A percentile compares a stretch with the other conserved stretches of the same genome.
phyloP scores from a whole-genome alignment of 768 basidiomycete genomes.

The Auricularia sp. region DNA sequence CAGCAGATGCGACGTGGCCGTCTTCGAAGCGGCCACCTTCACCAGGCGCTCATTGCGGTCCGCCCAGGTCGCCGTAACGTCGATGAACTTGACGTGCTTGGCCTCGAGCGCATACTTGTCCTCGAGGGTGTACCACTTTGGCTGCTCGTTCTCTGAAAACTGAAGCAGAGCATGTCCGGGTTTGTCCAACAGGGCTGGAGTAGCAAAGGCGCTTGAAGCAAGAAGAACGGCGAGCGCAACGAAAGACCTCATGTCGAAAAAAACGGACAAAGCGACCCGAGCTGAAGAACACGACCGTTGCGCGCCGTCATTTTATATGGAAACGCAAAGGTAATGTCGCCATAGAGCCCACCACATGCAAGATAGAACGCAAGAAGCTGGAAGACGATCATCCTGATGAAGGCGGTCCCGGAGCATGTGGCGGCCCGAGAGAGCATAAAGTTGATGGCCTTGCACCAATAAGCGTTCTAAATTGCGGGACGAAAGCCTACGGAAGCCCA shows the following conservation, averaged over 20 bases:
- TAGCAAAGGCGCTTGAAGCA: background rate
- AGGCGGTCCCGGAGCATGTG: too few species aligned
- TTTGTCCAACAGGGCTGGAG: background rate
- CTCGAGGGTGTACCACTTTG: background rate
- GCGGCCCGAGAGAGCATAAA: too few species aligned
- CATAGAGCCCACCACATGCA: too few species aligned
- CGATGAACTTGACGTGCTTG: background rate
- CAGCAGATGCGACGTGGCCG: background rate
- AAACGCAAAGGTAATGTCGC: too few species aligned
- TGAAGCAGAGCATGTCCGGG: background rate
- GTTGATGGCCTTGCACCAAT: too few species aligned
- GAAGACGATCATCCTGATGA: too few species aligned
- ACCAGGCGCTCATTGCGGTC: background rate
- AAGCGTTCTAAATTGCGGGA: too few species aligned
- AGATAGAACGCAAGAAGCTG: too few species aligned
- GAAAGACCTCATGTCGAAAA: background rate
- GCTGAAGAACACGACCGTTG: too few species aligned
- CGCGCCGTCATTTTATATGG: too few species aligned
- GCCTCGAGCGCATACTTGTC: background rate
- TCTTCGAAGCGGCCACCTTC: background rate
- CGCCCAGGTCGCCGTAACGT: background rate
- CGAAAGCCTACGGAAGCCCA: too few species aligned
- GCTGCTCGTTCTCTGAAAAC: background rate
- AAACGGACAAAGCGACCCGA: too few species aligned
- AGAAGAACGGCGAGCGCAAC: background rate